Percentiles rank a stretch among this genome's conserved stretches.
Evolutionary conservation across 2,329 filamentous ascomycete genomes (phyloP).

Genomic region (Alternaria sp.): DNA sequence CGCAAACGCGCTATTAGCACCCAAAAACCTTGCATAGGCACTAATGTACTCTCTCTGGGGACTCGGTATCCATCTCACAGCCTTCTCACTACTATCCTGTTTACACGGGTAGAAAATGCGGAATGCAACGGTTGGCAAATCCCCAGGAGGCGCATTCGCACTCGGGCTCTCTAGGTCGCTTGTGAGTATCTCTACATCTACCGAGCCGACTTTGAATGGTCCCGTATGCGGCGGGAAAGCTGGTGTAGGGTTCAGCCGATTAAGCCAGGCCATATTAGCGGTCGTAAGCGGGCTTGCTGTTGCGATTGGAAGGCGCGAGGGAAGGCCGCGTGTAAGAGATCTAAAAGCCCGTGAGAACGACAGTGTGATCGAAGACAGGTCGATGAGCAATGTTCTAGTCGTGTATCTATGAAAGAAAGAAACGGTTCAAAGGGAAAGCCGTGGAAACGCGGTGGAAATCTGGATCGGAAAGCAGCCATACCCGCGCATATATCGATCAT

Average conservation of each 20-base stretch:
- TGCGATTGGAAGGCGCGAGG: conserved; percentile 22
- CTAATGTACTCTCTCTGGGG: conserved; percentile 78
- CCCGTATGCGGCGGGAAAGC: conserved; percentile 78
- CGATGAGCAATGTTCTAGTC: neutral
- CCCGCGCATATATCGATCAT: conserved; percentile 12
- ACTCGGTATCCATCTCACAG: conserved; percentile 77
- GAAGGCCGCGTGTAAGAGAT: conserved; percentile 30
- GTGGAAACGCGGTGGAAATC: neutral
- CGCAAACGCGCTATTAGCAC: conserved; percentile 64
- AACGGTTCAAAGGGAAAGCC: neutral
- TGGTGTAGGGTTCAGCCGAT: conserved; percentile 70
- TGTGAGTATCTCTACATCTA: conserved; percentile 81
- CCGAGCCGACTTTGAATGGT: conserved; percentile 78
- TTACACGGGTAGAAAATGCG: conserved; percentile 77
- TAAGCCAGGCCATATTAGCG: conserved; percentile 53
- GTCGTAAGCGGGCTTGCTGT: conserved; percentile 18
- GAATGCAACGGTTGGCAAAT: conserved; percentile 76
- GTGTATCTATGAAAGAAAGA: neutral
- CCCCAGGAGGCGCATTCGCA: conserved; percentile 62
- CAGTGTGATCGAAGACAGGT: conserved; percentile 32
- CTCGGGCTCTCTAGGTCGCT: conserved; percentile 58
- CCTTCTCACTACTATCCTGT: conserved; percentile 57
- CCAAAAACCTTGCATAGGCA: conserved; percentile 79
- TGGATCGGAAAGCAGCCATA: conserved; percentile 1
- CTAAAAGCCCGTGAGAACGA: conserved; percentile 39